Conservation (phyloP, 2,329 filamentous ascomycete genomes). For the Trichothecium sympodiale region DNA sequence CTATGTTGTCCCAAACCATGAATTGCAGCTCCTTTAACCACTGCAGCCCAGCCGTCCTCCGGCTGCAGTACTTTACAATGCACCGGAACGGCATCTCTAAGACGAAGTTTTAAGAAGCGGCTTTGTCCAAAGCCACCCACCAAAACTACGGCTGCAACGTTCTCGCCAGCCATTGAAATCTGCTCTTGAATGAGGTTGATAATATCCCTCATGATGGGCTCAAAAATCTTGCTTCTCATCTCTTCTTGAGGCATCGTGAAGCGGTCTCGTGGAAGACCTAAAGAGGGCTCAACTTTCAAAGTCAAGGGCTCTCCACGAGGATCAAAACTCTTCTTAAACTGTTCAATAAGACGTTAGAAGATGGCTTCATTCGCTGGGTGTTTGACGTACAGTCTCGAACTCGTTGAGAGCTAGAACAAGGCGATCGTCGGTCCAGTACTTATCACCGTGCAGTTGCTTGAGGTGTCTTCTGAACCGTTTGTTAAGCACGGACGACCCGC, state of each 20-base stretch:
- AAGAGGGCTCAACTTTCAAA: conserved; percentile 21
- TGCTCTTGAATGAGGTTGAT: conserved; percentile 29
- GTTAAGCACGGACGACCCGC: conserved; percentile 38
- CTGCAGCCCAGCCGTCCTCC: conserved; percentile 35
- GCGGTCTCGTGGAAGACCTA: conserved; percentile 19
- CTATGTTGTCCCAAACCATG: conserved; percentile 21
- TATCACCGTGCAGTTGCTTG: conserved; percentile 28
- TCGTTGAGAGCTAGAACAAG: conserved; percentile 27
- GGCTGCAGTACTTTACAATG: conserved; percentile 34
- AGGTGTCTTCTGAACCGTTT: conserved; percentile 33
- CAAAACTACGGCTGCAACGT: conserved; percentile 29
- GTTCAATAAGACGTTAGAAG: no score
- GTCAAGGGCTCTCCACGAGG: conserved; percentile 22
- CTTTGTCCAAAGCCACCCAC: conserved; percentile 38
- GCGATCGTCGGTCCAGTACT: conserved; percentile 30
- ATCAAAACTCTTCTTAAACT: conserved; percentile 27
- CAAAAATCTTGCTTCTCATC: conserved; percentile 50
- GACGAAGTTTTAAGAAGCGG: conserved; percentile 29
- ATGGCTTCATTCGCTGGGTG: neutral
- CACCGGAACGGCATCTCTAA: conserved; percentile 22
- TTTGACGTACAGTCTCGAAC: conserved; percentile 28
- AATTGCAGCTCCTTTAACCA: conserved; percentile 39
- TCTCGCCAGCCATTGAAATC: conserved; percentile 21
- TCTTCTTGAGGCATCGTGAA: conserved; percentile 32
- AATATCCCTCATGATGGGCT: conserved; percentile 30